A percentile compares a stretch with the other conserved stretches of the same genome.
phyloP scores from a whole-genome alignment of 2,329 filamentous ascomycete species.

The Aspergillus carbonarius region DNA sequence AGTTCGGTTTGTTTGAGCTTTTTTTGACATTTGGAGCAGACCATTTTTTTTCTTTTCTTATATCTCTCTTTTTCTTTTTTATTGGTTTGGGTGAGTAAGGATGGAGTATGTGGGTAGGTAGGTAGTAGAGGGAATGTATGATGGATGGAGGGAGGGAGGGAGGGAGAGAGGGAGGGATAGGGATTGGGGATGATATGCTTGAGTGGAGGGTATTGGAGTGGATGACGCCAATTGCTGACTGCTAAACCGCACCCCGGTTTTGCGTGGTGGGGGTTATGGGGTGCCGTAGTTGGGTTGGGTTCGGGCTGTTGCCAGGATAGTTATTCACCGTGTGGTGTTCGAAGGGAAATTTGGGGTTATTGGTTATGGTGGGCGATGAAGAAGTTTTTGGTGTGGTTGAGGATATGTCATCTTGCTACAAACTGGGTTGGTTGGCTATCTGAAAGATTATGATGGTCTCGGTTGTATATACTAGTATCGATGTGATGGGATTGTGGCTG shows the following conservation, averaged over 20 bases:
- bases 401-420: too few species aligned
- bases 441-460: too few species aligned
- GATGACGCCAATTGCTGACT: not conserved
- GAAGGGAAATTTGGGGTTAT: too few species aligned
- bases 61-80: not conserved
- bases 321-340: too few species aligned
- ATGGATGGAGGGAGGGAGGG: not conserved
- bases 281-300: not conserved
- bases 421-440: too few species aligned
- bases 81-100: not conserved
- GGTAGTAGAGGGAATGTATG: not conserved
- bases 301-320: too few species aligned
- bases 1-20: slow-evolving; percentile 60
- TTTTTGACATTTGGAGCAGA: slow-evolving; percentile 65
- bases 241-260: not conserved
- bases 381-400: not conserved
- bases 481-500: too few species aligned
- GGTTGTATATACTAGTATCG: too few species aligned
- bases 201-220: not conserved
- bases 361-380: not conserved
- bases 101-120: not conserved
- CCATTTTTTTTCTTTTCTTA: slow-evolving; percentile 54
- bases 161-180: not conserved
- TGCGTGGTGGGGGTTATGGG: not conserved
- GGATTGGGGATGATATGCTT: not conserved